Base-by-base conservation (phyloP, 1,139 yeast genomes). In the Hyphopichia wangnamkhiaoensis region DNA sequence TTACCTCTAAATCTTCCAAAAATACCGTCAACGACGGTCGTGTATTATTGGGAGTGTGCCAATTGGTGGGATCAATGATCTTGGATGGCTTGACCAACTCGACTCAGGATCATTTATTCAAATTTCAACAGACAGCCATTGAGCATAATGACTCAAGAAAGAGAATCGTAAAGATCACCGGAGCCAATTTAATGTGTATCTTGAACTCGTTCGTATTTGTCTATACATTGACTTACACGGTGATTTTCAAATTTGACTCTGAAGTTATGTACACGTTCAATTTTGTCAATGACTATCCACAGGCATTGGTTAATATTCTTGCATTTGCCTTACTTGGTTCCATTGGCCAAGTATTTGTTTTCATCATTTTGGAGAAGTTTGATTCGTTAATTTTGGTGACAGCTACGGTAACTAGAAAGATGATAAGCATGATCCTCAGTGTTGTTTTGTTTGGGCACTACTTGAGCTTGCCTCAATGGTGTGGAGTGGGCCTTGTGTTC, bases 11-110 rank as follows among this genome's bases (percentile, higher is more conserved):
- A 26, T 46, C 45, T 25, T 40, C 48, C 9, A 52, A 38, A 37
- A 53, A 44, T 37, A 51, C 54, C 10, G 49, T 59, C 29, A 69
- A 65, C 37, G 80, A 73, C 40, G 77, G 75, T 10, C 61, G 68
- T 17, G 52, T 74, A 1, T 39, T 67, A 1, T 52, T 77, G 26
- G 98, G 98, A 0, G 60, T 87, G 50, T 49, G 62, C 0, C 76
- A 84, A 39, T 69, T 93, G 33, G 53, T 69, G 0, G 63, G 69
- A 1, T 86, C 94, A 31, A 75, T 93, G 64, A 59, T 93, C 13
- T 69, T 93, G 31, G 98, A 93, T 58, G 98, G 98, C 0, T 68
- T 91, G 44, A 90, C 96, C 23, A 93, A 91, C 62, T 87, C 97
- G 4, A 84, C 96, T 0, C 98, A 93, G 59, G 98, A 93, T 60